Evolutionary conservation across 306 rosid species (phyloP).

Genomic region (Betula pendula): DNA sequence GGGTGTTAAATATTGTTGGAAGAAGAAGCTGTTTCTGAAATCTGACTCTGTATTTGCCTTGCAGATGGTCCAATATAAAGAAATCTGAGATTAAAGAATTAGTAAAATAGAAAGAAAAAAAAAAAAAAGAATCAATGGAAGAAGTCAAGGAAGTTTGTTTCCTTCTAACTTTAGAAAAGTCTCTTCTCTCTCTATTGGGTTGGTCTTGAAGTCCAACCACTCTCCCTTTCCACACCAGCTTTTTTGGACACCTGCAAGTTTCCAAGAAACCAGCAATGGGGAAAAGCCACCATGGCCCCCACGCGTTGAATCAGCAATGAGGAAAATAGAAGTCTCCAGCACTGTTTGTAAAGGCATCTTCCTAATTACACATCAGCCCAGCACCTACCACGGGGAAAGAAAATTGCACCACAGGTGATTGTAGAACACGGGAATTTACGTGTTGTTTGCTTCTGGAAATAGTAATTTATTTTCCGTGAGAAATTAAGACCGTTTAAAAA

Average conservation of each 20-base stretch:
- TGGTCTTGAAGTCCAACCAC: slow-evolving; percentile 2
- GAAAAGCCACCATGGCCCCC: neutral
- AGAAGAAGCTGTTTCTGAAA: neutral
- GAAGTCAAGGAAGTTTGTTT: neutral
- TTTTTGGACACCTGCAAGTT: neutral
- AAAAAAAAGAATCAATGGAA: neutral
- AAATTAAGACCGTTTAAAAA: too few relatives aligned
- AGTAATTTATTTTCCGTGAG: too few relatives aligned
- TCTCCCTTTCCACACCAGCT: neutral
- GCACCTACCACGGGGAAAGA: neutral
- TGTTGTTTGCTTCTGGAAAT: neutral
- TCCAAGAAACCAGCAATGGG: neutral
- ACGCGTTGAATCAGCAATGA: slow-evolving; percentile 1
- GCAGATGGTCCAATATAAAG: neutral
- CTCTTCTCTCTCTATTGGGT: neutral
- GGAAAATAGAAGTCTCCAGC: neutral
- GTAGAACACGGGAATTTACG: neutral
- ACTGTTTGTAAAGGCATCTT: neutral
- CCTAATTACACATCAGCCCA: neutral
- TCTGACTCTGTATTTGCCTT: neutral
- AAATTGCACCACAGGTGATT: neutral
- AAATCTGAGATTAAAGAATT: neutral
- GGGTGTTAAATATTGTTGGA: neutral
- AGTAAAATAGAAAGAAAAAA: too few relatives aligned
- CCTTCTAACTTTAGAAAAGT: neutral